These are phyloP conservation scores for Setaria viridis DNA, from an alignment of 202 grass and related monocot species.

Conservation along the genomic window DNA sequence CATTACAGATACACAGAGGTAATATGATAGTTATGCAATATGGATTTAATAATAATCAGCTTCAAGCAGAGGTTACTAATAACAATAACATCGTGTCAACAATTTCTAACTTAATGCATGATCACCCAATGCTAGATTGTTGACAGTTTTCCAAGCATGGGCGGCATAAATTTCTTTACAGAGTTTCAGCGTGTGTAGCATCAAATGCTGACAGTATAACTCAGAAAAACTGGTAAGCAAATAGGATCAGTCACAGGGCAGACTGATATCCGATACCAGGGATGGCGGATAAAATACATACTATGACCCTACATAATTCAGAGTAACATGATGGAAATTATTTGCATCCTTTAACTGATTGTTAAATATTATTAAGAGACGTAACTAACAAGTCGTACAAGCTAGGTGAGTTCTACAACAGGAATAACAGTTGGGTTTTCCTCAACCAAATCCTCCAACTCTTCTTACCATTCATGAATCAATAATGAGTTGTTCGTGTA, in stretches of 20 bases:
- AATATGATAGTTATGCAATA: not conserved
- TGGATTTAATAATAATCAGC: slow-evolving; percentile 8
- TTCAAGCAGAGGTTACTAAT: not conserved
- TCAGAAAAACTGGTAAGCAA: not conserved
- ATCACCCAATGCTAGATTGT: not conserved
- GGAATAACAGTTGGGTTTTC: not conserved
- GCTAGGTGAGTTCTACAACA: not conserved
- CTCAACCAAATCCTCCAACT: not conserved
- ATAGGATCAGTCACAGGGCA: slow-evolving; percentile 16
- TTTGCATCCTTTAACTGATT: not conserved
- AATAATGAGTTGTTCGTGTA: not conserved
- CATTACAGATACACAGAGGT: not conserved
- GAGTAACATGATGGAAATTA: not conserved
- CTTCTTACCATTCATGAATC: not conserved
- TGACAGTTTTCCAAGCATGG: too few species aligned
- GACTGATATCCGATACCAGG: not conserved
- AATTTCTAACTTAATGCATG: not conserved
- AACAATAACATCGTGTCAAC: not conserved
- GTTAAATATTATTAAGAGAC: not conserved
- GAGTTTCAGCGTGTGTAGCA: not conserved
- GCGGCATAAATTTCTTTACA: not conserved
- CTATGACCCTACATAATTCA: not conserved
- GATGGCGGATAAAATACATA: not conserved
- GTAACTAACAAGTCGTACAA: not conserved
- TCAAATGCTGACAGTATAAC: not conserved